Evolutionary conservation across 805 yeast genomes (phyloP).

Genomic region (Yamadazyma sp.): DNA sequence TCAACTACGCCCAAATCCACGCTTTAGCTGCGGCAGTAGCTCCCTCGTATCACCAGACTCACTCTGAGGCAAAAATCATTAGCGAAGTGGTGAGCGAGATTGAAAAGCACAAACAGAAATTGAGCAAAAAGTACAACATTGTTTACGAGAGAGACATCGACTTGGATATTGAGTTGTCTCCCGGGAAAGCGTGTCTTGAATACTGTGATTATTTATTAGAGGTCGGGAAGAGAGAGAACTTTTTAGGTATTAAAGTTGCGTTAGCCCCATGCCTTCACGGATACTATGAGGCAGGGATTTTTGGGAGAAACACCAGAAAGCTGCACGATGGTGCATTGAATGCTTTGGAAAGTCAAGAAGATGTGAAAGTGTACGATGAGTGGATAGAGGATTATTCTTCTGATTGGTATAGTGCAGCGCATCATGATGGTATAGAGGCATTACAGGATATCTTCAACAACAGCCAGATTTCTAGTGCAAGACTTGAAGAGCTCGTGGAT

Average conservation of each 20-base stretch:
- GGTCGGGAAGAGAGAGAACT: constrained; percentile 53
- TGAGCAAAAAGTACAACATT: constrained; percentile 41
- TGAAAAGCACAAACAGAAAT: constrained; percentile 51
- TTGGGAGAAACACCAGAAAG: constrained; percentile 20
- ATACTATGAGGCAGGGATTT: constrained; percentile 55
- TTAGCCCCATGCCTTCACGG: constrained; percentile 78
- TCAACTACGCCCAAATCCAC: constrained; percentile 68
- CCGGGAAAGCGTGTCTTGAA: constrained; percentile 56
- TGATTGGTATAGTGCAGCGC: constrained; percentile 56
- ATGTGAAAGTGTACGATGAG: constrained; percentile 34
- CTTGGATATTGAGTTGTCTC: constrained; percentile 45
- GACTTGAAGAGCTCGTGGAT: constrained; percentile 51
- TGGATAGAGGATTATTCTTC: constrained; percentile 68
- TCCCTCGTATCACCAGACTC: constrained; percentile 51
- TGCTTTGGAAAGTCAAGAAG: constrained; percentile 16
- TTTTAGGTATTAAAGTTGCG: constrained; percentile 65
- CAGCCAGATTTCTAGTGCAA: constrained; percentile 36
- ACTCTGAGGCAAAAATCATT: constrained; percentile 51
- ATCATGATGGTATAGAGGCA: constrained; percentile 47
- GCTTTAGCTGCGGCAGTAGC: constrained; percentile 63
- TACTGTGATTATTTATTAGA: constrained; percentile 62
- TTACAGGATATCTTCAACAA: constrained; percentile 44
- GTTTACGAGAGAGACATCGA: constrained; percentile 32
- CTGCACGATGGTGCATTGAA: constrained; percentile 7
- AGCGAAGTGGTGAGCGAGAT: constrained; percentile 55